Percentiles rank a stretch among this genome's conserved stretches.
Conservation (phyloP, 2,329 filamentous ascomycete genomes). For the Exophiala oligosperma region DNA sequence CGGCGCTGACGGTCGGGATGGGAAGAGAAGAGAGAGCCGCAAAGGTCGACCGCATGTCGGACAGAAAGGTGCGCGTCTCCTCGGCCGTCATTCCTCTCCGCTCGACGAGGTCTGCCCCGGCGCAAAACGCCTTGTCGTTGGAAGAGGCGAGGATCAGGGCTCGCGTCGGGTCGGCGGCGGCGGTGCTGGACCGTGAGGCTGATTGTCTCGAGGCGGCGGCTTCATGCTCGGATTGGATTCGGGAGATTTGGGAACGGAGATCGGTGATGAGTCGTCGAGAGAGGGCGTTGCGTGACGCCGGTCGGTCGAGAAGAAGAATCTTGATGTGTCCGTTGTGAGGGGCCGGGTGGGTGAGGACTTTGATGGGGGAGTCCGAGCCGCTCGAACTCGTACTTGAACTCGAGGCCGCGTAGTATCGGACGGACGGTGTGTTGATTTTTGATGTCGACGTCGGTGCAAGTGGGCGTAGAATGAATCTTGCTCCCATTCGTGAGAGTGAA, state of each 20-base stretch:
- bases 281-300: slow-evolving; percentile 84
- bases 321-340: slow-evolving; percentile 81
- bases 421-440: no score
- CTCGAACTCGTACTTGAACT: no score
- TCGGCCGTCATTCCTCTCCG: slow-evolving; percentile 71
- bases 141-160: slow-evolving; percentile 83
- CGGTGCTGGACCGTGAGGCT: no score
- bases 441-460: no score
- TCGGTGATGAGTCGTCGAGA: slow-evolving; percentile 73
- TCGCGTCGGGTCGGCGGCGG: slow-evolving; percentile 62
- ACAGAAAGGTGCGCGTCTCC: slow-evolving; percentile 77
- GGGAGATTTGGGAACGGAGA: slow-evolving; percentile 70
- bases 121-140: slow-evolving; percentile 85
- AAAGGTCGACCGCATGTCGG: slow-evolving; percentile 74
- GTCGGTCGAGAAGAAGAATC: slow-evolving; percentile 83
- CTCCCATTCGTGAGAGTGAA: no score
- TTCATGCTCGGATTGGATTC: slow-evolving; percentile 60
- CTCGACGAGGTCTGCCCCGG: slow-evolving; percentile 93
- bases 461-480: no score
- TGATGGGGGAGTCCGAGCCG: slow-evolving; percentile 45
- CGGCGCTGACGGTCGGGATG: slow-evolving; percentile 85
- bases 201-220: no score
- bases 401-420: no score
- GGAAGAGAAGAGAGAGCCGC: slow-evolving; percentile 70
- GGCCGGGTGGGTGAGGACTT: slow-evolving; percentile 72